phyloP scores from a whole-genome alignment of 805 yeast species.

The Osmozyma mogii region DNA sequence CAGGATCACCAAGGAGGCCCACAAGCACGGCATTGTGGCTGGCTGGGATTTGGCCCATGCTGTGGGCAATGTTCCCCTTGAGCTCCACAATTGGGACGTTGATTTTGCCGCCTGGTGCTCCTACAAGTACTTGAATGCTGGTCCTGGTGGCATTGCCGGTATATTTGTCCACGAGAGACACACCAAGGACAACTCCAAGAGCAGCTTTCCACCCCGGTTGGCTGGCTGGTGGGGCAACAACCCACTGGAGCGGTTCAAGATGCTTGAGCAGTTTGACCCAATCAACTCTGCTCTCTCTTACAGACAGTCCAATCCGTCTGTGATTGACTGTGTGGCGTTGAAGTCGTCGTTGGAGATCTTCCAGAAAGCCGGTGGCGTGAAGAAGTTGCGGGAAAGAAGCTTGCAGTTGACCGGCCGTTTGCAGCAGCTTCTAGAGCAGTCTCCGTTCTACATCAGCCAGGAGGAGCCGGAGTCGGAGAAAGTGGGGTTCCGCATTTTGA shows the following conservation, averaged over 20 bases:
- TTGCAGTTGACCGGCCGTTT: conserved; percentile 50
- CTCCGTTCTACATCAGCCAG: conserved; percentile 38
- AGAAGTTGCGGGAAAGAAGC: conserved; percentile 47
- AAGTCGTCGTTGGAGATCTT: conserved; percentile 59
- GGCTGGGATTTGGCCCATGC: conserved; percentile 98
- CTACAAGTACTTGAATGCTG: conserved; percentile 83
- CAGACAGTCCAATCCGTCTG: conserved; percentile 87
- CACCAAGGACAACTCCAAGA: conserved; percentile 21
- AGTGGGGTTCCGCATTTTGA: conserved; percentile 58
- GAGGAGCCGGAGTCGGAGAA: conserved; percentile 10
- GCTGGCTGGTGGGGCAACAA: conserved; percentile 99
- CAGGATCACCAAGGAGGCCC: conserved; percentile 59
- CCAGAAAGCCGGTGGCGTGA: conserved; percentile 56
- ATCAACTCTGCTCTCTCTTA: conserved; percentile 81
- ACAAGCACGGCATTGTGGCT: conserved; percentile 43
- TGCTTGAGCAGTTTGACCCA: conserved; percentile 74
- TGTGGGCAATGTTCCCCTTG: conserved; percentile 73
- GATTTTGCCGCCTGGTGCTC: conserved; percentile 96
- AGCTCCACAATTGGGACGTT: conserved; percentile 79
- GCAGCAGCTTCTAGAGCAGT: conserved; percentile 36
- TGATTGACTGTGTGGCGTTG: conserved; percentile 72
- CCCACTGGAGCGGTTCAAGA: conserved; percentile 58
- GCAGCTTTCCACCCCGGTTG: conserved; percentile 49
- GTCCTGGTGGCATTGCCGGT: conserved; percentile 93
- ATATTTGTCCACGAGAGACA: conserved; percentile 61